Percentiles rank a stretch among this genome's conserved stretches.
Evolutionary conservation across 2,329 filamentous ascomycete genomes (phyloP).

Genomic region (Stachybotrys chartarum): DNA sequence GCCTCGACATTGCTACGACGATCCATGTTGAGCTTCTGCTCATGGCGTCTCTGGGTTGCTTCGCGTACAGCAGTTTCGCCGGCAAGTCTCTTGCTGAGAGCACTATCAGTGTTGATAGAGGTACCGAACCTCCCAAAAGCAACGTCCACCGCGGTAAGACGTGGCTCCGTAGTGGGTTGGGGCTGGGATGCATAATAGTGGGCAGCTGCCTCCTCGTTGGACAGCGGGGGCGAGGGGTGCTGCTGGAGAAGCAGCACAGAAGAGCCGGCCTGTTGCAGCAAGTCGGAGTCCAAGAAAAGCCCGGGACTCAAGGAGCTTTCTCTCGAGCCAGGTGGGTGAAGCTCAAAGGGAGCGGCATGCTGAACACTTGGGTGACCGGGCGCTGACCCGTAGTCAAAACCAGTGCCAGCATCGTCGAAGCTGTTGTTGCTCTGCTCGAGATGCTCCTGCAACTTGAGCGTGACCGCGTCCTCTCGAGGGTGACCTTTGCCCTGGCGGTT

Average conservation of each 20-base stretch:
- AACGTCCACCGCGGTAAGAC: conserved; percentile 36
- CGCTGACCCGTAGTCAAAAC: not conserved
- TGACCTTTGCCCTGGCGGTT: conserved; percentile 13
- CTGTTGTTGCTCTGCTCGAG: conserved; percentile 10
- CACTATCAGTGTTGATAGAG: conserved; percentile 42
- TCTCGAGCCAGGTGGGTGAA: too few species aligned
- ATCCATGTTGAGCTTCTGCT: conserved; percentile 47
- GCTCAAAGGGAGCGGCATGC: too few species aligned
- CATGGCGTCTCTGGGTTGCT: conserved; percentile 44
- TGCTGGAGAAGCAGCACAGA: too few species aligned
- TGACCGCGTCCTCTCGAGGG: conserved; percentile 9
- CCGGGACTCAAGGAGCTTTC: too few species aligned
- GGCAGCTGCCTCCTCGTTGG: too few species aligned
- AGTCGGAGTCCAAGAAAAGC: too few species aligned
- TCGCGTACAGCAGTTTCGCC: conserved; percentile 40
- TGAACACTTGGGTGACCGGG: too few species aligned
- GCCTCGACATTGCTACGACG: conserved; percentile 55
- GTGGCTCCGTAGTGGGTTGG: too few species aligned
- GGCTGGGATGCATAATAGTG: too few species aligned
- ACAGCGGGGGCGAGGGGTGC: too few species aligned
- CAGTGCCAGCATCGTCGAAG: not conserved
- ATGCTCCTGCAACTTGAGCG: conserved; percentile 17
- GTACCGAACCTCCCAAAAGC: conserved; percentile 40
- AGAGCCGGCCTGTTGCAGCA: too few species aligned
- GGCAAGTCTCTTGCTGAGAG: conserved; percentile 47